Conservation (phyloP, 805 yeast species). For the Teunomyces atbi region DNA sequence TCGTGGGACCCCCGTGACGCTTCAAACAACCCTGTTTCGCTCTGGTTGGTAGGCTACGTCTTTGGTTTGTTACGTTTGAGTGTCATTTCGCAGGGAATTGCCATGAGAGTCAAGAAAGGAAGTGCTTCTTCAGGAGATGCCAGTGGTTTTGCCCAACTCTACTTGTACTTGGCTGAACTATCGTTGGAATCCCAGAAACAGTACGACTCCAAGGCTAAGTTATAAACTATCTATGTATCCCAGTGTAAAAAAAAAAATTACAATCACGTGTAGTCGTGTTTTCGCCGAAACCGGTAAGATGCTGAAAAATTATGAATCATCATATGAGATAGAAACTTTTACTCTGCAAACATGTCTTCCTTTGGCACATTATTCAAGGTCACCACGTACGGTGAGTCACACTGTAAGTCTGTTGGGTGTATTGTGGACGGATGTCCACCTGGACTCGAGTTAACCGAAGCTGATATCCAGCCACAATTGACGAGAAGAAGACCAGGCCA, state of each 20-base stretch:
- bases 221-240: background rate
- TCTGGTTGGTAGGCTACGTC: constrained; percentile 53
- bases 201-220: constrained; percentile 2
- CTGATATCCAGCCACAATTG: constrained; percentile 91
- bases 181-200: constrained; percentile 21
- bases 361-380: constrained; percentile 53
- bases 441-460: constrained; percentile 79
- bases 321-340: background rate
- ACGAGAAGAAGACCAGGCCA: constrained; percentile 98
- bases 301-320: constrained; percentile 5
- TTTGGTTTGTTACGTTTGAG: constrained; percentile 55
- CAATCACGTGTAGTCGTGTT: background rate
- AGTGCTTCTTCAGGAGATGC: constrained; percentile 56
- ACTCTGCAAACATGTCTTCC: constrained; percentile 33
- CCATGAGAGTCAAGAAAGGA: constrained; percentile 51
- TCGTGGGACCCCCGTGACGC: constrained; percentile 33
- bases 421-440: constrained; percentile 99
- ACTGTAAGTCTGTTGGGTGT: constrained; percentile 96
- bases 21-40: constrained; percentile 42
- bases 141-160: constrained; percentile 33
- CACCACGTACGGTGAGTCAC: constrained; percentile 97
- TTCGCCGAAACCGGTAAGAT: constrained; percentile 1
- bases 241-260: background rate
- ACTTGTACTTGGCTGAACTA: constrained; percentile 29
- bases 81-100: constrained; percentile 63